These are phyloP conservation scores for Plasmodium knowlesi DNA, from an alignment of 169 alveolate genomes.

Conservation along the genomic window DNA sequence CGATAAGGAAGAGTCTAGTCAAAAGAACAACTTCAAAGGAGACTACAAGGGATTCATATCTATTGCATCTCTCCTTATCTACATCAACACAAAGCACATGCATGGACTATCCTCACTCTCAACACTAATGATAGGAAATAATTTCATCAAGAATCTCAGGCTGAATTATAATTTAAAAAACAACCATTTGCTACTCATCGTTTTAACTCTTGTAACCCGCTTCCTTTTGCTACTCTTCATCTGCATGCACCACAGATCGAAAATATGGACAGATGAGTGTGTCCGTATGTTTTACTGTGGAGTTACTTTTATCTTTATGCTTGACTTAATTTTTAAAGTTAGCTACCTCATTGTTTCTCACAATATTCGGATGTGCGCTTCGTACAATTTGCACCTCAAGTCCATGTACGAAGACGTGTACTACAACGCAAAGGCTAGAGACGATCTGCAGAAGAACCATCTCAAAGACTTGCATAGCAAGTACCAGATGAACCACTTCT, in stretches of 20 bases:
- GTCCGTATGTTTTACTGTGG: slow-evolving; percentile 8
- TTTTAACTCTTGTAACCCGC: slow-evolving; percentile 6
- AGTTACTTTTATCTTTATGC: neutral
- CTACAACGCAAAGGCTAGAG: neutral
- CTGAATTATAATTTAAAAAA: slow-evolving; percentile 52
- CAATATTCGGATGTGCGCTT: neutral
- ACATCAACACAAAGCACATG: slow-evolving; percentile 65
- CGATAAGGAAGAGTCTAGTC: neutral
- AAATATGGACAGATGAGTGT: neutral
- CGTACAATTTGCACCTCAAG: slow-evolving; percentile 29
- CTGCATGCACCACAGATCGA: slow-evolving; percentile 20
- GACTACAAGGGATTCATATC: slow-evolving; percentile 68
- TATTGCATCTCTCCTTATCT: slow-evolving; percentile 45
- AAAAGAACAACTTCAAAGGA: slow-evolving; percentile 32
- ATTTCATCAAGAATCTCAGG: slow-evolving; percentile 49
- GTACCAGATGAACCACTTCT: slow-evolving; percentile 46
- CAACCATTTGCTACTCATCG: slow-evolving; percentile 15
- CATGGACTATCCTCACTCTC: slow-evolving; percentile 55
- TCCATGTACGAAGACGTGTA: slow-evolving; percentile 58
- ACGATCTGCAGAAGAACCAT: neutral
- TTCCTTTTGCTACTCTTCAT: slow-evolving; percentile 36
- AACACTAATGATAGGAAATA: slow-evolving; percentile 49
- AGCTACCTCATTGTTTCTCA: slow-evolving; percentile 36
- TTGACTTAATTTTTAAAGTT: slow-evolving; percentile 31
- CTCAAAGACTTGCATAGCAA: slow-evolving; percentile 15